Evolutionary conservation across 495 filamentous ascomycete species (phyloP).

Genomic region (Sabuloglossum arenarium): DNA sequence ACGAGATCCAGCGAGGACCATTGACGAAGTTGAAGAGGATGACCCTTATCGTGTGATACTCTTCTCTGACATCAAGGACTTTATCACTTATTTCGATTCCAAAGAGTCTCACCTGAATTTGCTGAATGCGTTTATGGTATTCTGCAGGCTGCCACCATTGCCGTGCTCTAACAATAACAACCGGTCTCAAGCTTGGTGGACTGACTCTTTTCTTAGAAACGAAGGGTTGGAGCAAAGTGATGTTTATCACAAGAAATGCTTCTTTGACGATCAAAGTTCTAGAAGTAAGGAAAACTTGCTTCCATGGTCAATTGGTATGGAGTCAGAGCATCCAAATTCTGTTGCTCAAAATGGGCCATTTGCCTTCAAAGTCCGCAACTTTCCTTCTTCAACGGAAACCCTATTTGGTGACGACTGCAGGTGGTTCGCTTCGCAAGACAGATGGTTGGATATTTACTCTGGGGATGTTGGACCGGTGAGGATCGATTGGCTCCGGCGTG

Average conservation of each 20-base stretch:
- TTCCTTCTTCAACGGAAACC: constrained; percentile 15
- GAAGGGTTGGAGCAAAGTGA: constrained; percentile 15
- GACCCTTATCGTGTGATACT: constrained; percentile 65
- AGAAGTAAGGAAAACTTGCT: neutral
- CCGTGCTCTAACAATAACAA: neutral
- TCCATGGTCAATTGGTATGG: neutral
- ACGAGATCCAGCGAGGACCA: constrained; percentile 40
- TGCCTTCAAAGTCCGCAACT: constrained; percentile 1
- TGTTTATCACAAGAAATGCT: neutral
- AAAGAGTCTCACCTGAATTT: neutral
- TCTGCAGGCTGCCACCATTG: constrained; percentile 4
- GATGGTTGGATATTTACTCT: constrained; percentile 13
- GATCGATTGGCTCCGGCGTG: constrained; percentile 27
- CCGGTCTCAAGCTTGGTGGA: constrained; percentile 15
- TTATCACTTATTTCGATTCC: constrained; percentile 9
- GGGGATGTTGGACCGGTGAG: constrained; percentile 14
- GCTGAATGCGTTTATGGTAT: constrained; percentile 3
- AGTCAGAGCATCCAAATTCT: neutral
- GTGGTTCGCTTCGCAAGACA: constrained; percentile 25
- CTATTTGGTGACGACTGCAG: constrained; percentile 17
- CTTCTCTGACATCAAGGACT: constrained; percentile 48
- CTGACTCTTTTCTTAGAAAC: constrained; percentile 26
- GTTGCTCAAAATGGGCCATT: neutral
- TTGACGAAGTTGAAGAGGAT: constrained; percentile 43
- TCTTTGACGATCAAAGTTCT: neutral